Evolutionary conservation across 2,329 filamentous ascomycete genomes (phyloP), one percentile per base, ranked within the genome.

Genomic region (Aspergillus eucalypticola): DNA sequence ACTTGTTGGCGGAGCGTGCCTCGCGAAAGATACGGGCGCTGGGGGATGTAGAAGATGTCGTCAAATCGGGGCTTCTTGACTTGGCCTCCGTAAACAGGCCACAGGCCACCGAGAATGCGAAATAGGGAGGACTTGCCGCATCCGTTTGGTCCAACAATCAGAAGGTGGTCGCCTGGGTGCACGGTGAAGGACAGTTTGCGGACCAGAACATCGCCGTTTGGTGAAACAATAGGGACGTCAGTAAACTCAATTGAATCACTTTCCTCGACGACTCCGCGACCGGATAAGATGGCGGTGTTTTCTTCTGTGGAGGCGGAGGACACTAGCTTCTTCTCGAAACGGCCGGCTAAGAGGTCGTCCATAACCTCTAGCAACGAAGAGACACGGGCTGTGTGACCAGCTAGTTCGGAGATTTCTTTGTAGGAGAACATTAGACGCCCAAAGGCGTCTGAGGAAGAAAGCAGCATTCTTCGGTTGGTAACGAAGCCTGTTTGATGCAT

Each of bases 1-100:
- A 99, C 92, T 72, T 99, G 95, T 75, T 98, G 92, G 41, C 95
- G 88, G n/a, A 99, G 85, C 1, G 90, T 92, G 21, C 95, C 95
- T 56, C 92, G 88, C 13, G 91, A 95, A 1, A 99, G 84, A 73
- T 99, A 99, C 0, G 95, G 95, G 1, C 95, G 88, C 73, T 99
- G 95, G 0, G 95, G 95, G 65, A 99, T 96, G 79, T 99, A 99
- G 79, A 98, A 99, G 73, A 99, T 98, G 73, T 95, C 90, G 66
- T 91, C 88, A 70, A 94, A 95, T 1, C 90, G 88, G 1, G 95
- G 95, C 75, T 98, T 98, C 70, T 91, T 85, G 19, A 99, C 95
- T 1, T 86, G 92, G 54, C 95, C 95, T 65, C 95, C 94, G 76
- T 99, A 99, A 11, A 98, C 95, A 15, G 95, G 95, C 95, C 95